Percentiles rank a stretch among this genome's conserved stretches.
Evolutionary conservation across 2,329 filamentous ascomycete genomes (phyloP).

Genomic region (Claviceps fusiformis): DNA sequence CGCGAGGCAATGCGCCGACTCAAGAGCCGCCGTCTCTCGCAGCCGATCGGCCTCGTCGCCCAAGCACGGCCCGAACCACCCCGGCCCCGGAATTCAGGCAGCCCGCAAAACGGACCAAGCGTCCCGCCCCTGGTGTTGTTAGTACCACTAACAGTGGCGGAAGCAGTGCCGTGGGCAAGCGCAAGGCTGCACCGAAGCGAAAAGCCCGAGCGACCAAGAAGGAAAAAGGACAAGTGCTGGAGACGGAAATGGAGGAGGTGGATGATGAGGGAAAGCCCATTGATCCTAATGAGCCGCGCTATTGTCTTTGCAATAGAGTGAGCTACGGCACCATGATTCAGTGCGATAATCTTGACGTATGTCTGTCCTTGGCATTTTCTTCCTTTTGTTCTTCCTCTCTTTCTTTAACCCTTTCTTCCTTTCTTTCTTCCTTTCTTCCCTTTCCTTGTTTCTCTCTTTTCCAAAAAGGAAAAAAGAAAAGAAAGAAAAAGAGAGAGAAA

Average conservation of each 20-base stretch:
- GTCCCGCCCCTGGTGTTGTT: constrained; percentile 60
- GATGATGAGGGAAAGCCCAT: constrained; percentile 57
- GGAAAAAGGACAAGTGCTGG: constrained; percentile 28
- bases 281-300: constrained; percentile 61
- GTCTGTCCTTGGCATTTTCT: constrained; percentile 14
- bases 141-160: constrained; percentile 47
- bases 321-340: constrained; percentile 75
- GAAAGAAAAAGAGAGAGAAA: too few species aligned
- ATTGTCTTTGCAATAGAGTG: constrained; percentile 67
- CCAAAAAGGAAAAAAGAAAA: too few species aligned
- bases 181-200: constrained; percentile 55
- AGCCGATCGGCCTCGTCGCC: constrained; percentile 38
- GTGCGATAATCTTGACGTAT: constrained; percentile 66
- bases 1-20: constrained; percentile 38
- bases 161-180: constrained; percentile 55
- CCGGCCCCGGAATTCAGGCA: constrained; percentile 35
- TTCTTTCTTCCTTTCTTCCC: too few species aligned
- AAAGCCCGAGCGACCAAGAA: constrained; percentile 40
- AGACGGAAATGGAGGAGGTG: constrained; percentile 41
- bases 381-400: background rate
- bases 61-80: constrained; percentile 44
- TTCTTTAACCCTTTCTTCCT: too few species aligned
- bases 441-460: too few species aligned
- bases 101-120: constrained; percentile 45
- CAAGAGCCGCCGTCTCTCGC: constrained; percentile 38